Percentiles rank a stretch among this genome's conserved stretches.
Conservation (phyloP, 441 rosid genomes). For the Cnidoscolus chayamansa region DNA sequence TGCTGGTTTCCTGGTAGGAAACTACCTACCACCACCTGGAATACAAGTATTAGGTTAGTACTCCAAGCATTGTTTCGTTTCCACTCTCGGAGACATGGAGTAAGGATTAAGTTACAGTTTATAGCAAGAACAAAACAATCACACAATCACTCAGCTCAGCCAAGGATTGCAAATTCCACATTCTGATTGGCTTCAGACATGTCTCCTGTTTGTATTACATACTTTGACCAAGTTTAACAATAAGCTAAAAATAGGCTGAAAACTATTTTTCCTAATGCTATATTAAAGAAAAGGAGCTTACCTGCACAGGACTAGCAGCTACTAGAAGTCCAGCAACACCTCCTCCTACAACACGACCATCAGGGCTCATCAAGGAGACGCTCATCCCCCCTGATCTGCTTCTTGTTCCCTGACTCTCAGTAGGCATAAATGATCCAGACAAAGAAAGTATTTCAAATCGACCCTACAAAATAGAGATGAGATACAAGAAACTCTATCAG, state of each 20-base stretch:
- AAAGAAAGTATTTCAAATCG: slow-evolving; percentile 87
- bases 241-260: background rate
- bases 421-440: slow-evolving; percentile 83
- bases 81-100: background rate
- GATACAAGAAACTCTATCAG: background rate
- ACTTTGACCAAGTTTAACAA: background rate
- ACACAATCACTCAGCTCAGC: background rate
- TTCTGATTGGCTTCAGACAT: background rate
- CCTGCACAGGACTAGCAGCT: slow-evolving; percentile 92
- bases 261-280: no score
- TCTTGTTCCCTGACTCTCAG: slow-evolving; percentile 71
- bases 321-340: slow-evolving; percentile 85
- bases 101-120: no score
- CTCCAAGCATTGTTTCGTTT: background rate
- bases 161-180: background rate
- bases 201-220: background rate
- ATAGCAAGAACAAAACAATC: no score
- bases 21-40: slow-evolving; percentile 90
- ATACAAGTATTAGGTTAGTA: slow-evolving; percentile 10
- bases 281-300: slow-evolving; percentile 15
- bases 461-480: slow-evolving; percentile 46
- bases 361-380: slow-evolving; percentile 85
- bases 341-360: slow-evolving; percentile 94
- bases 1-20: slow-evolving; percentile 61
- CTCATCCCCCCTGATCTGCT: slow-evolving; percentile 95